Evolutionary conservation across 2,329 filamentous ascomycete species (phyloP), one percentile per base, ranked within the genome.

Genomic region (Parastagonospora avenae): DNA sequence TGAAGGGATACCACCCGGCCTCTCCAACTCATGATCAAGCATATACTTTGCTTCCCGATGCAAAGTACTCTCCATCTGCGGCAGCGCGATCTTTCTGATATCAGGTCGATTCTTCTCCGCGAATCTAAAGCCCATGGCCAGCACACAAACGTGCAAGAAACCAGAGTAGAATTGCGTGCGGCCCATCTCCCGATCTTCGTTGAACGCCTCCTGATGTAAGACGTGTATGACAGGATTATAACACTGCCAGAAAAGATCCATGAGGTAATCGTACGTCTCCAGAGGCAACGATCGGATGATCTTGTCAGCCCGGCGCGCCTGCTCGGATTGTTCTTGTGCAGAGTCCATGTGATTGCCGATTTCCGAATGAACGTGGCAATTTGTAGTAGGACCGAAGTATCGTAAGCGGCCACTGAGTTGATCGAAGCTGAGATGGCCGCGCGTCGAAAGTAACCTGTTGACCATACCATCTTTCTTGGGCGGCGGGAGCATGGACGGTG

Each of bases 1-100:
- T 16, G 77, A 79, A 4, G 81, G 77, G 28, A 83, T 78, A 0
- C 80, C 80, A 10, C 79, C 80, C 1, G 80, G 79, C 4, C 77
- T 67, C 60, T 83, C 81, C 31, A 84, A 67, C 59, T 83, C 81
- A 48, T 75, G 74, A 50, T 83, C 79, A 15, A 83, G 67, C 79
- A 83, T 80, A 40, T 78, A 76, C 60, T 82, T 83, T 42, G 81
- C 79, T 62, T 83, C 81, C 28, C 78, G 65, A 51, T 83, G 81
- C 15, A 84, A 67, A 0, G 77, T 80, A 57, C 80, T 82, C 62
- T 83, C 80, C 55, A 78, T 74, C 31, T 72, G 74, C 4, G 75
- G 77, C 1, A 82, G 48, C 1, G 76, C 70, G 16, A 83, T 76
- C 46, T 71, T 75, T 53, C 76, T 75, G 50, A 83, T 78, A 52